Conservation (phyloP, 805 yeast genomes). For the Hanseniaspora thailandica region DNA sequence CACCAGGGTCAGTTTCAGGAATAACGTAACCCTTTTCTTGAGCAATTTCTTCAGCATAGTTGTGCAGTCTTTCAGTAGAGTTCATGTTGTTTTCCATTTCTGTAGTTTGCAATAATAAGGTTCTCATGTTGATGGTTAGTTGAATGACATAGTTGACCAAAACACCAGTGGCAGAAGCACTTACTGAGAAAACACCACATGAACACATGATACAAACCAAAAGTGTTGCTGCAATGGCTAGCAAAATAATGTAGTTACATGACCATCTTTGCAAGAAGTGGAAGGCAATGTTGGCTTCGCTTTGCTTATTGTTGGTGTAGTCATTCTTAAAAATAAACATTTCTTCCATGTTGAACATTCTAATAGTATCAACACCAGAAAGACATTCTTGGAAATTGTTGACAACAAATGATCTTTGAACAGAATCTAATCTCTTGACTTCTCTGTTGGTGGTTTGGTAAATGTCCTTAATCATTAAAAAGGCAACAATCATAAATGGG, state of each 20-base stretch:
- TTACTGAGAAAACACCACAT: constrained; percentile 45
- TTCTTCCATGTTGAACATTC: constrained; percentile 39
- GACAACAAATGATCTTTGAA: constrained; percentile 57
- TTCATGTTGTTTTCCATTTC: constrained; percentile 54
- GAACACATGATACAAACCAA: constrained; percentile 51
- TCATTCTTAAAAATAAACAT: constrained; percentile 41
- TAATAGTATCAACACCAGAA: constrained; percentile 54
- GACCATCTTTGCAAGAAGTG: constrained; percentile 65
- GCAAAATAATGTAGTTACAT: constrained; percentile 44
- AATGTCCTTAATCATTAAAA: constrained; percentile 36
- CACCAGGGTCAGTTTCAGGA: constrained; percentile 34
- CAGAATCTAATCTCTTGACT: constrained; percentile 62
- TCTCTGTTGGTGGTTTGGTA: constrained; percentile 67
- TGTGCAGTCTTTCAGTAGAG: constrained; percentile 52
- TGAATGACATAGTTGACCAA: constrained; percentile 51
- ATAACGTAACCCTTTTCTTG: constrained; percentile 49
- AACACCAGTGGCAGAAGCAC: constrained; percentile 56
- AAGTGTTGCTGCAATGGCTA: constrained; percentile 41
- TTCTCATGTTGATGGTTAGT: constrained; percentile 44
- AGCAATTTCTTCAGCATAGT: constrained; percentile 52
- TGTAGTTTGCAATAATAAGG: constrained; percentile 52
- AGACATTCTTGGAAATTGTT: constrained; percentile 60
- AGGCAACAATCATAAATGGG: constrained; percentile 38
- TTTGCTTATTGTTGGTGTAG: constrained; percentile 45
- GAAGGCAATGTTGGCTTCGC: constrained; percentile 51